Evolutionary conservation across 2,329 filamentous ascomycete species (phyloP), one percentile per base, ranked within the genome.

Genomic region (Cordyceps pruinosa): DNA sequence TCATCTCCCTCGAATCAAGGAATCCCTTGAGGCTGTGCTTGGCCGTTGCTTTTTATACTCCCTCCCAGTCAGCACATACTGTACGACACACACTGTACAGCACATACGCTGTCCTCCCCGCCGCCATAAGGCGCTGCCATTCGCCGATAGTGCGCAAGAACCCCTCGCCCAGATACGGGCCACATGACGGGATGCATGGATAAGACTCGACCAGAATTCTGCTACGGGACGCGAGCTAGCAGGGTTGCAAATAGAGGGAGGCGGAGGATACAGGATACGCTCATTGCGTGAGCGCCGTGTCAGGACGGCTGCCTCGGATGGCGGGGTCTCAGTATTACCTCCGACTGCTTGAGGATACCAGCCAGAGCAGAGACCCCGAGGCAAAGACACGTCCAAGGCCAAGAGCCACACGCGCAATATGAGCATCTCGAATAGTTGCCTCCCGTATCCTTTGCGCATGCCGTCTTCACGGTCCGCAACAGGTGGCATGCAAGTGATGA

Each of bases 151-250:
- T 56, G 44, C 26, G 28, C 10, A 25, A 17, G 17, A 56, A 37
- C 53, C 53, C 53, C 53, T 56, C 52, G 52, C 41, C 45, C 25
- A 25, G 26, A n/a, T 21, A 46, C 15, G 30, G 52, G 45, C 53
- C 53, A 56, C 53, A 56, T 56, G 53, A 56, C 45, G 53, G 53
- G 26, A 56, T 56, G 35, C 53, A 49, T 48, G 53, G 53, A 56
- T 42, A 39, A 56, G 53, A 56, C 52, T 56, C 44, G 52, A 46
- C 52, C 34, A 13, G 34, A 47, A 32, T 8, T 48, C 10, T 15
- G 32, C 23, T 47, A 32, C 52, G 48, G 17, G n/a, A 41, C 12
- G 25, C 48, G 44, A 41, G 25, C 42, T 48, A 48, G 53, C 44
- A 49, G 28, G 35, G 45, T 26, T 48, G 19, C 15, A 12, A 39